Percentiles rank a stretch among this genome's conserved stretches.
Conservation (phyloP, 2,329 filamentous ascomycete genomes). For the Trichophyton verrucosum region DNA sequence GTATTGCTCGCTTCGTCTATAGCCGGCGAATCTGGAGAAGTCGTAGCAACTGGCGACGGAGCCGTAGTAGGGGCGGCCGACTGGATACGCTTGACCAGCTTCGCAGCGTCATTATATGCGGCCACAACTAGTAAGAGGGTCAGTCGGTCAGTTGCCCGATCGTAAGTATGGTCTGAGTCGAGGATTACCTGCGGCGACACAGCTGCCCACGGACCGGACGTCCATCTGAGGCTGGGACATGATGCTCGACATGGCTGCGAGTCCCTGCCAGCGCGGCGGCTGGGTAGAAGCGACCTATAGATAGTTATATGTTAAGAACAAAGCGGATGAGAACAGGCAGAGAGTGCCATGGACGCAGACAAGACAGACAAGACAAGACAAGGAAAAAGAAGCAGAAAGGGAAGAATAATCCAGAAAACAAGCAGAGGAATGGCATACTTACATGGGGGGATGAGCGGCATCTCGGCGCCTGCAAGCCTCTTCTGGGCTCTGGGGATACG, state of each 20-base stretch:
- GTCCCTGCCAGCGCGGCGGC: not conserved
- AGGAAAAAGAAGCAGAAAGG: not conserved
- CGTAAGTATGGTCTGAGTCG: not conserved
- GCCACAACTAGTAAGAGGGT: constrained; percentile 11
- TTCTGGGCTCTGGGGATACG: no score
- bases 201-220: constrained; percentile 11
- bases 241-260: not conserved
- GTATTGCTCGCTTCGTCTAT: not conserved
- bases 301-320: not conserved
- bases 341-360: not conserved
- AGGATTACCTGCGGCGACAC: constrained; percentile 10
- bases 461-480: no score
- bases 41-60: not conserved
- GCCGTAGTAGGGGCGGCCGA: not conserved
- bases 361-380: not conserved
- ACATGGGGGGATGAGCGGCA: no score
- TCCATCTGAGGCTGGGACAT: constrained; percentile 8
- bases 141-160: not conserved
- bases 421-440: no score
- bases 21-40: not conserved
- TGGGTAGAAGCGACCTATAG: not conserved
- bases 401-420: not conserved
- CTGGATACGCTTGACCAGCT: constrained; percentile 11
- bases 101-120: constrained; percentile 10
- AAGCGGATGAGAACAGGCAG: not conserved